phyloP scores from a whole-genome alignment of 176 grass and related monocot genomes.

The Zizania latifolia region DNA sequence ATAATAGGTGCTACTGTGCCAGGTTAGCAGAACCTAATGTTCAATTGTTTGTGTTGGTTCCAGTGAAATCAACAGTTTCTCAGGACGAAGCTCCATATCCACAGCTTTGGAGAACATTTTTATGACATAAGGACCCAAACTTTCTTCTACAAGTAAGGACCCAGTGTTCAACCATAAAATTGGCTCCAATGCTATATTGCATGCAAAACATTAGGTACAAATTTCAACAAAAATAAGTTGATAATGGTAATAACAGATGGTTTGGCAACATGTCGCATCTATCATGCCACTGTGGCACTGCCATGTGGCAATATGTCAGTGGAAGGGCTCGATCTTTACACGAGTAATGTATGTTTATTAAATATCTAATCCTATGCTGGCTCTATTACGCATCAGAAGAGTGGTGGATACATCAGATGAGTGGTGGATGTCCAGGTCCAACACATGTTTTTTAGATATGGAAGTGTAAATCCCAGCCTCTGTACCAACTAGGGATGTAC shows the following conservation, averaged over 20 bases:
- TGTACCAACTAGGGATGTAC: conserved; percentile 37
- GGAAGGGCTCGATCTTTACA: not conserved
- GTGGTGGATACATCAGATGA: too few relatives aligned
- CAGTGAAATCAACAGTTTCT: not conserved
- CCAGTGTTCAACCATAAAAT: not conserved
- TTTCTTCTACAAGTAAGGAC: not conserved
- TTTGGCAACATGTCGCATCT: too few relatives aligned
- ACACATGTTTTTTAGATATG: too few relatives aligned
- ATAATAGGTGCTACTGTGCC: not conserved
- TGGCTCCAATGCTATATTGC: not conserved
- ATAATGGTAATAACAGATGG: not conserved
- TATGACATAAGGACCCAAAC: not conserved
- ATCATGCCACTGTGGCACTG: not conserved
- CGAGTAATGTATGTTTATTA: not conserved
- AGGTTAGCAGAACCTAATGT: not conserved
- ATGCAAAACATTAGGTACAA: not conserved
- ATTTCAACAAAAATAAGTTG: not conserved
- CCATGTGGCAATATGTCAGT: not conserved
- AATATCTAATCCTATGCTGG: not conserved
- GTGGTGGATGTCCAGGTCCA: not conserved
- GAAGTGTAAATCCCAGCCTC: too few relatives aligned
- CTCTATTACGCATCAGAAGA: not conserved
- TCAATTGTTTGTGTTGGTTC: not conserved
- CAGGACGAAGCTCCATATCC: not conserved
- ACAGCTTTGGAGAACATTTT: not conserved